Conservation (phyloP, 805 yeast genomes). For the Starmera quercuum region DNA sequence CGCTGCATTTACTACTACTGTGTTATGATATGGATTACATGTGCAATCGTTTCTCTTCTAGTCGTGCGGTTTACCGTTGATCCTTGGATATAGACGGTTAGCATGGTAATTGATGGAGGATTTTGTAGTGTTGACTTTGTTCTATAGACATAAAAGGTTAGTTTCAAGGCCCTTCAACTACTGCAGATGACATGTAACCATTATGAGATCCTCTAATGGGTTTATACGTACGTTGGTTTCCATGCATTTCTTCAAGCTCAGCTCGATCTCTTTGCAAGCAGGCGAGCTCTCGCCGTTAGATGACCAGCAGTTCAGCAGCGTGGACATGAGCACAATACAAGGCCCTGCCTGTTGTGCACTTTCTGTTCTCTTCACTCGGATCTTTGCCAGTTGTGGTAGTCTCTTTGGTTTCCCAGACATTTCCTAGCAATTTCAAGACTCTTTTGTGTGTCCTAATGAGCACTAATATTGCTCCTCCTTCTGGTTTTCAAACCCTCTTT, state of each 20-base stretch:
- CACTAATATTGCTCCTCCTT: constrained; percentile 41
- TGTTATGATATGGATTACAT: too few relatives aligned
- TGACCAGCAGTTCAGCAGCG: constrained; percentile 91
- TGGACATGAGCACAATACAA: constrained; percentile 77
- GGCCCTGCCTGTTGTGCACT: constrained; percentile 54
- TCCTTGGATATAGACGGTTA: constrained; percentile 38
- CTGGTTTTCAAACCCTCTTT: too few relatives aligned
- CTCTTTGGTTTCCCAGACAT: constrained; percentile 18
- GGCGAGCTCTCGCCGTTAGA: constrained; percentile 81
- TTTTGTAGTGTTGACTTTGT: constrained; percentile 11
- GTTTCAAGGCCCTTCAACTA: too few relatives aligned
- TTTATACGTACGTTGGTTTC: constrained; percentile 25
- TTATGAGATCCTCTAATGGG: too few relatives aligned
- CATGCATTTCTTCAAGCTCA: constrained; percentile 72
- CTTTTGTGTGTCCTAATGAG: constrained; percentile 17
- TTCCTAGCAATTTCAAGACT: not conserved
- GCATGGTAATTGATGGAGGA: constrained; percentile 48
- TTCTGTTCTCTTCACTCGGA: constrained; percentile 61
- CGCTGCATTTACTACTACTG: too few relatives aligned
- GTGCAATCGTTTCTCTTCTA: too few relatives aligned
- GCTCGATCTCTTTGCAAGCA: constrained; percentile 57
- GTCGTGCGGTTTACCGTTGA: constrained; percentile 43
- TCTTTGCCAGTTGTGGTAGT: constrained; percentile 67
- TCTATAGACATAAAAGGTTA: too few relatives aligned
- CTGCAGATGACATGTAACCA: too few relatives aligned